A percentile compares a stretch with the other conserved stretches of the same genome.
phyloP scores from a whole-genome alignment of 2,329 filamentous ascomycete species.

The Sporothrix mexicana region DNA sequence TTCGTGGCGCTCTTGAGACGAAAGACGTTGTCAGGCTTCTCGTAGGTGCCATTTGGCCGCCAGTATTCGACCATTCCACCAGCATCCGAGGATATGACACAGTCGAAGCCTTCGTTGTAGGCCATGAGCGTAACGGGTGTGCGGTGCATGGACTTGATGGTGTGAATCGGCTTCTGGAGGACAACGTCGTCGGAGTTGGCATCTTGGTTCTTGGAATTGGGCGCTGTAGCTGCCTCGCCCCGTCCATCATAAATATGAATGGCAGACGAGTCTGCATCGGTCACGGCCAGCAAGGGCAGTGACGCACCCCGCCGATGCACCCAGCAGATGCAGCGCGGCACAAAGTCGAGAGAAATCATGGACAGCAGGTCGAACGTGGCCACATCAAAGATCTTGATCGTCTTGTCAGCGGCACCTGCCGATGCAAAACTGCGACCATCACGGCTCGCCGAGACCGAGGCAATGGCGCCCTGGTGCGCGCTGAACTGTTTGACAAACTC shows the following conservation, averaged over 20 bases:
- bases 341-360: constrained; percentile 78
- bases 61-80: constrained; percentile 97
- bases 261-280: constrained; percentile 71
- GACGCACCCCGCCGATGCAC: constrained; percentile 88
- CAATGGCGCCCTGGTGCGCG: constrained; percentile 85
- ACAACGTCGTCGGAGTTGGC: neutral
- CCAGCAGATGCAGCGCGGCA: constrained; percentile 86
- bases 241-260: constrained; percentile 89
- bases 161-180: constrained; percentile 69
- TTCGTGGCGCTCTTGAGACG: constrained; percentile 92
- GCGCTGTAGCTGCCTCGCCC: constrained; percentile 65
- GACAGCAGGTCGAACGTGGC: constrained; percentile 87
- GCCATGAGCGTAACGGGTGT: constrained; percentile 82
- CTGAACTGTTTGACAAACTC: constrained; percentile 99
- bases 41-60: constrained; percentile 78
- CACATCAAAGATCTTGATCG: constrained; percentile 80
- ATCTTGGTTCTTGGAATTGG: neutral
- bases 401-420: constrained; percentile 72
- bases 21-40: constrained; percentile 92
- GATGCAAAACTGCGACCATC: constrained; percentile 95
- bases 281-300: constrained; percentile 82
- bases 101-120: constrained; percentile 88
- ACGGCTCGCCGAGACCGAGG: constrained; percentile 79
- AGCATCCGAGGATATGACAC: constrained; percentile 87
- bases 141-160: constrained; percentile 78